phyloP scores from a whole-genome alignment of 75 land plant genomes.

The Adiantum capillusveneris region DNA sequence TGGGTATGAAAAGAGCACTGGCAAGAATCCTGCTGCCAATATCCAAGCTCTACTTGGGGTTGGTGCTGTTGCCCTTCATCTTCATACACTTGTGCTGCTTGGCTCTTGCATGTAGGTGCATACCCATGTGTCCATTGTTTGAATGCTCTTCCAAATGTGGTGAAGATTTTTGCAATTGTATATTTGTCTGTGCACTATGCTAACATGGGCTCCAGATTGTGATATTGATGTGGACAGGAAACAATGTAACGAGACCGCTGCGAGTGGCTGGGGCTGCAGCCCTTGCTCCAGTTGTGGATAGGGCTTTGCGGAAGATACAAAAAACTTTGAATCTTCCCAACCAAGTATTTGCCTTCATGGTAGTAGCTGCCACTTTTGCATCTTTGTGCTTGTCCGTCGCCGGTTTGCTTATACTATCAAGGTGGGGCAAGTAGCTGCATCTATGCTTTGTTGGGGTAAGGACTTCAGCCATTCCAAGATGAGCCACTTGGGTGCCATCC shows the following conservation, averaged over 20 bases:
- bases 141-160: too few relatives aligned
- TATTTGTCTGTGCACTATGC: too few relatives aligned
- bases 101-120: too few relatives aligned
- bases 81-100: too few relatives aligned
- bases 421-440: constrained; percentile 32
- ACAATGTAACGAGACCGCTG: constrained; percentile 70
- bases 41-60: constrained; percentile 54
- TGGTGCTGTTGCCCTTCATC: constrained; percentile 8
- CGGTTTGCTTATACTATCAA: constrained; percentile 40
- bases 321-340: constrained; percentile 41
- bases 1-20: constrained; percentile 72
- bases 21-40: constrained; percentile 67
- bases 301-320: constrained; percentile 39
- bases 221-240: constrained; percentile 69
- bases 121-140: too few relatives aligned
- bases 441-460: too few relatives aligned
- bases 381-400: constrained; percentile 33
- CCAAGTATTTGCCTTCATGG: constrained; percentile 41
- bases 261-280: constrained; percentile 69
- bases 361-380: constrained; percentile 34
- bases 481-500: too few relatives aligned
- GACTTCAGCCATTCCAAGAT: too few relatives aligned
- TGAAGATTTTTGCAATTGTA: too few relatives aligned
- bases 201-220: constrained; percentile 42
- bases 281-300: constrained; percentile 47